phyloP scores from a whole-genome alignment of 2,329 filamentous ascomycete species.

The Gyromitra esculenta region DNA sequence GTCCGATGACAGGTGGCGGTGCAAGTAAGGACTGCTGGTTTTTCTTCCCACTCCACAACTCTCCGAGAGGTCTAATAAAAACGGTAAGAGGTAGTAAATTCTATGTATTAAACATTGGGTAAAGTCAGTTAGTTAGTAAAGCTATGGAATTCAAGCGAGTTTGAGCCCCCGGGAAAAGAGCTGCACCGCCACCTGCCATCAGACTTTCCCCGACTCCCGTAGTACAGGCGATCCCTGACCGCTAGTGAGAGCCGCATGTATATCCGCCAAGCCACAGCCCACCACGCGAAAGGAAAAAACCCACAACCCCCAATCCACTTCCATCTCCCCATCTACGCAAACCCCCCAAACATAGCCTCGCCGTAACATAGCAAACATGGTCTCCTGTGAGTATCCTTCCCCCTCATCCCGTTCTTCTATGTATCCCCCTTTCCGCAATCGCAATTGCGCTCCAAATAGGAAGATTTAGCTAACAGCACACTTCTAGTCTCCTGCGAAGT shows the following conservation, averaged over 20 bases:
- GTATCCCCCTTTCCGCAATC: background rate
- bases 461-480: background rate
- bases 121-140: too few relatives aligned
- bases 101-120: too few relatives aligned
- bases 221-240: background rate
- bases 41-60: too few relatives aligned
- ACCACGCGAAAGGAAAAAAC: constrained; percentile 15
- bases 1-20: too few relatives aligned
- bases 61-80: too few relatives aligned
- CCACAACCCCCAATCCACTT: background rate
- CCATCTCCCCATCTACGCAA: background rate
- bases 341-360: background rate
- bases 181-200: too few relatives aligned
- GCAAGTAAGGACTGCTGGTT: too few relatives aligned
- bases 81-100: too few relatives aligned
- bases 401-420: background rate
- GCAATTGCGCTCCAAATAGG: background rate
- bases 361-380: constrained; percentile 1
- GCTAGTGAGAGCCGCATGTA: background rate
- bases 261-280: constrained; percentile 3
- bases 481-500: constrained; percentile 64
- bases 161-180: too few relatives aligned
- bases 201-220: too few relatives aligned
- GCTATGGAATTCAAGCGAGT: too few relatives aligned
- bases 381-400: constrained; percentile 10